A percentile compares a stretch with the other conserved stretches of the same genome.
Conservation (phyloP, 148 eudicot species). For the Gaultheria prostrata region DNA sequence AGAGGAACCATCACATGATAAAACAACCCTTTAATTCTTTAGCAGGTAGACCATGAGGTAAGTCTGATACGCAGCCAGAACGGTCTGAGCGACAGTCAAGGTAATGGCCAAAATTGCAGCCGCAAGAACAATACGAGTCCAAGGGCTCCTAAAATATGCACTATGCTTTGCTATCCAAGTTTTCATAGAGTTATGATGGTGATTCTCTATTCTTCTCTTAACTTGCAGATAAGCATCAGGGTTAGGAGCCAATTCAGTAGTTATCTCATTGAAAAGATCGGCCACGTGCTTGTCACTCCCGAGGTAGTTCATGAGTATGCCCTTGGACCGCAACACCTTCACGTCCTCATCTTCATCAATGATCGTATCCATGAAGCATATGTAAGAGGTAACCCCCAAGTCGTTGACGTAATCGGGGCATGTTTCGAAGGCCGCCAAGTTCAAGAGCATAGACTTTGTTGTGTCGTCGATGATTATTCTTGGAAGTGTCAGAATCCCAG, state of each 20-base stretch:
- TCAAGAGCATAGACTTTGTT: conserved; percentile 2
- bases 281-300: no score
- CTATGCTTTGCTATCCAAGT: background rate
- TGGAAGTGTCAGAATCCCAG: background rate
- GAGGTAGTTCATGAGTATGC: background rate
- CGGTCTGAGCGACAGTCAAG: background rate
- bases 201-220: background rate
- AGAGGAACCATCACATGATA: no score
- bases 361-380: background rate
- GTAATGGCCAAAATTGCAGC: background rate
- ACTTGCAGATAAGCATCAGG: background rate
- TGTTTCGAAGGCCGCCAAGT: background rate
- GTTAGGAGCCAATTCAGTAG: background rate
- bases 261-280: background rate
- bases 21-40: background rate
- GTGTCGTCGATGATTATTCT: background rate
- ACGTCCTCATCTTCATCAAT: background rate
- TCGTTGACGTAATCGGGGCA: background rate
- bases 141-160: background rate
- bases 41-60: background rate
- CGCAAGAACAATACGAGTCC: background rate
- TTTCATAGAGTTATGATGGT: background rate
- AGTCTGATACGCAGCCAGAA: background rate
- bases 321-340: background rate
- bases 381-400: background rate